Conservation (phyloP, 345 rosid genomes). For the Nephelium lappaceum region DNA sequence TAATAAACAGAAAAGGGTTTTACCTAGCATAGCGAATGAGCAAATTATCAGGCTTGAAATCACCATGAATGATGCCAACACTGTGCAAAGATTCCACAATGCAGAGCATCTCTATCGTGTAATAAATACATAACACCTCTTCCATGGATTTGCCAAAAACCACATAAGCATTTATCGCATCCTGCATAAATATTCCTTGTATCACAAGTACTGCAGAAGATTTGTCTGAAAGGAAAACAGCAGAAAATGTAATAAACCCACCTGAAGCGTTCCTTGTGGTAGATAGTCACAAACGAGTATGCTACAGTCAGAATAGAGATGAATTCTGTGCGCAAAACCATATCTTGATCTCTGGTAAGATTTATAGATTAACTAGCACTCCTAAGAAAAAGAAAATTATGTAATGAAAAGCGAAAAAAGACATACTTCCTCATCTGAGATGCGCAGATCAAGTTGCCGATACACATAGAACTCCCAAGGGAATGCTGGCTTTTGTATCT, state of each 20-base stretch:
- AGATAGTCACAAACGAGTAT: constrained; percentile 79
- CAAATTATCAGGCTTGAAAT: constrained; percentile 95
- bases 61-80: constrained; percentile 93
- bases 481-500: constrained; percentile 94
- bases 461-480: constrained; percentile 98
- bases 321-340: constrained; percentile 77
- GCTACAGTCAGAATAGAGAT: constrained; percentile 75
- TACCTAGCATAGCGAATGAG: constrained; percentile 81
- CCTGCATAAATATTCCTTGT: constrained; percentile 48
- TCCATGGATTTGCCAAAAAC: constrained; percentile 85
- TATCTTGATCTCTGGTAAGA: constrained; percentile 75
- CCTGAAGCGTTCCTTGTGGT: constrained; percentile 92
- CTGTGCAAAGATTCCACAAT: constrained; percentile 87
- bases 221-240: constrained; percentile 2
- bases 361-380: constrained; percentile 21
- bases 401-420: constrained; percentile 11
- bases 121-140: constrained; percentile 84
- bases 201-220: constrained; percentile 13
- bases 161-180: constrained; percentile 79
- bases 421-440: constrained; percentile 64
- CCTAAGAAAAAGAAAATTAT: not conserved
- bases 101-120: constrained; percentile 85
- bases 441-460: constrained; percentile 84
- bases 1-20: constrained; percentile 27
- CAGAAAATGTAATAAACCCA: constrained; percentile 22